A percentile compares a stretch with the other conserved stretches of the same genome.
Evolutionary conservation across 2,329 filamentous ascomycete species (phyloP).

Genomic region (Talaromyces atroroseus): DNA sequence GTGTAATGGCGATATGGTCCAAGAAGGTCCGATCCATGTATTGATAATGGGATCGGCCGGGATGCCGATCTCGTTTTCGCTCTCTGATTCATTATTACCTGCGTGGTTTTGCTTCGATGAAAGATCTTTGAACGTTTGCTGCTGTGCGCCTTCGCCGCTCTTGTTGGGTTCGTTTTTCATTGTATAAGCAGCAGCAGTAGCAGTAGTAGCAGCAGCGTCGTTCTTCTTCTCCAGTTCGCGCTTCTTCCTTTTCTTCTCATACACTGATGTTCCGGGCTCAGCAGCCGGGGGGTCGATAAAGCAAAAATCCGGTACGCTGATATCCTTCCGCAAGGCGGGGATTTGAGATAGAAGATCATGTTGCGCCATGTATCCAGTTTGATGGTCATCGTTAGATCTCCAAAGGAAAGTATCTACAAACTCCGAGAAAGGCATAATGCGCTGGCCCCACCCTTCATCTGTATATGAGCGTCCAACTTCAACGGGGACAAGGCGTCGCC

Average conservation of each 20-base stretch:
- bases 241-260: slow-evolving; percentile 34
- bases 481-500: slow-evolving; percentile 74
- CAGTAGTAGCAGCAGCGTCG: not conserved
- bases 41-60: slow-evolving; percentile 63
- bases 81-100: slow-evolving; percentile 12
- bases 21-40: slow-evolving; percentile 85
- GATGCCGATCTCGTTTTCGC: slow-evolving; percentile 15
- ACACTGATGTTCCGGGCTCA: slow-evolving; percentile 46
- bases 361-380: slow-evolving; percentile 79
- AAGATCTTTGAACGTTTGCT: slow-evolving; percentile 31
- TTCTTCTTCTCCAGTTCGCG: slow-evolving; percentile 19
- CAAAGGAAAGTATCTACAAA: slow-evolving; percentile 63
- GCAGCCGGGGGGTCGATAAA: slow-evolving; percentile 61
- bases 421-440: slow-evolving; percentile 66
- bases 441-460: slow-evolving; percentile 77
- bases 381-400: slow-evolving; percentile 20
- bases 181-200: not conserved
- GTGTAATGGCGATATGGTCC: slow-evolving; percentile 87
- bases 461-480: slow-evolving; percentile 86
- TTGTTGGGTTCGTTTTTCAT: not conserved
- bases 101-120: slow-evolving; percentile 11
- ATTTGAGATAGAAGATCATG: slow-evolving; percentile 83
- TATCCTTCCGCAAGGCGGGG: slow-evolving; percentile 67
- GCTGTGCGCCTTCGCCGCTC: slow-evolving; percentile 9
- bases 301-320: slow-evolving; percentile 77